These are phyloP conservation scores for Pseudogymnoascus sp. DNA, from an alignment of 2,329 filamentous ascomycete genomes.

Conservation along the genomic window DNA sequence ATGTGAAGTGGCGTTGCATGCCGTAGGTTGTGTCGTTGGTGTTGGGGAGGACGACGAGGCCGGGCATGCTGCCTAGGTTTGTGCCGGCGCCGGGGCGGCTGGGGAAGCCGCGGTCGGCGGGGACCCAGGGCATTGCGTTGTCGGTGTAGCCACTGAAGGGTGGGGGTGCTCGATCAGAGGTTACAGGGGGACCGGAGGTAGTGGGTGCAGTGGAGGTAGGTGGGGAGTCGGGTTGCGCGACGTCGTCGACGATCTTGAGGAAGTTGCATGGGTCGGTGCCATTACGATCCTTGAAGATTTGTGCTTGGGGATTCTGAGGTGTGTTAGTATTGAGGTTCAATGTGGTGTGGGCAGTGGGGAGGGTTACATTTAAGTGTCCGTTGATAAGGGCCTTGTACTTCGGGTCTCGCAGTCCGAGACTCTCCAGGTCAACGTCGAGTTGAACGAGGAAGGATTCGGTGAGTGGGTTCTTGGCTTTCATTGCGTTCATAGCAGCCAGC, in stretches of 20 bases:
- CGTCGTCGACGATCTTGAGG: slow-evolving; percentile 62
- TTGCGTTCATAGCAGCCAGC: slow-evolving; percentile 78
- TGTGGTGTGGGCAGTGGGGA: slow-evolving; percentile 10
- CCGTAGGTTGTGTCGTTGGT: not conserved
- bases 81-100: not conserved
- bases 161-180: not conserved
- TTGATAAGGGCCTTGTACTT: slow-evolving; percentile 50
- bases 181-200: not conserved
- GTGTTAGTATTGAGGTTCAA: slow-evolving; percentile 15
- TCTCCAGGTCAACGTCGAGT: slow-evolving; percentile 83
- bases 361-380: slow-evolving; percentile 28
- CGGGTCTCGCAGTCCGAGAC: slow-evolving; percentile 55
- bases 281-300: slow-evolving; percentile 24
- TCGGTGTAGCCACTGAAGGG: not conserved
- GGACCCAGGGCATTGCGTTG: not conserved
- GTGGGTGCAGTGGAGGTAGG: slow-evolving; percentile 17
- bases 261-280: slow-evolving; percentile 42
- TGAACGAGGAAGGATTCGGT: slow-evolving; percentile 94
- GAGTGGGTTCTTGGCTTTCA: slow-evolving; percentile 81
- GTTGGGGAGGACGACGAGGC: not conserved
- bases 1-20: not conserved
- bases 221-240: slow-evolving; percentile 19
- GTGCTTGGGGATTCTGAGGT: not conserved
- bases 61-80: not conserved
- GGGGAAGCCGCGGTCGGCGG: not conserved